Percentiles rank a stretch among this genome's conserved stretches.
Evolutionary conservation across 23 red algal species (phyloP).

Genomic region (Gracilaria domingensis): DNA sequence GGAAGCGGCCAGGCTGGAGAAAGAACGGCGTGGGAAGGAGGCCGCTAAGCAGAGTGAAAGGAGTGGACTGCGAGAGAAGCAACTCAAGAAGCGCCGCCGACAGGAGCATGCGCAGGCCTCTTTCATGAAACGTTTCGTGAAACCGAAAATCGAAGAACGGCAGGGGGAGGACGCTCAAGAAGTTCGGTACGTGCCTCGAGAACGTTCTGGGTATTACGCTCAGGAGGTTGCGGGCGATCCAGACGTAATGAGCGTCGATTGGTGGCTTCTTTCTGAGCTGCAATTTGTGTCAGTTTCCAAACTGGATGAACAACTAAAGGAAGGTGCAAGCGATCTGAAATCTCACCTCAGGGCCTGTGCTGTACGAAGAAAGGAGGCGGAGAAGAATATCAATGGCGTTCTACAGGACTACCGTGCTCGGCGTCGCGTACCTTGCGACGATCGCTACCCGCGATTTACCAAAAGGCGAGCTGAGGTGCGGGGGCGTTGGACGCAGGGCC

Average conservation of each 20-base stretch:
- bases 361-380: slow-evolving; percentile 32
- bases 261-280: slow-evolving; percentile 51
- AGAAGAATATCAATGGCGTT: slow-evolving; percentile 12
- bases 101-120: slow-evolving; percentile 47
- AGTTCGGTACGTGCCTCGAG: neutral
- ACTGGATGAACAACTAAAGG: neutral
- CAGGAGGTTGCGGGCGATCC: slow-evolving; percentile 13
- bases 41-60: slow-evolving; percentile 11
- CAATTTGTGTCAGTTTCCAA: neutral
- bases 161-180: neutral
- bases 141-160: slow-evolving; percentile 23
- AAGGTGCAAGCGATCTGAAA: slow-evolving; percentile 11
- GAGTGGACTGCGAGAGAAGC: slow-evolving; percentile 18
- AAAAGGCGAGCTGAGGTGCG: slow-evolving; percentile 30
- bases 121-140: slow-evolving; percentile 69
- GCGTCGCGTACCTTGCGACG: slow-evolving; percentile 27
- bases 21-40: slow-evolving; percentile 9
- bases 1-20: slow-evolving; percentile 24
- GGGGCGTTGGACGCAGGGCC: slow-evolving; percentile 12
- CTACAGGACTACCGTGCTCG: slow-evolving; percentile 41
- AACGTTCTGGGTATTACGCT: neutral
- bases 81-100: slow-evolving; percentile 37
- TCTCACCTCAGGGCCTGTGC: slow-evolving; percentile 19
- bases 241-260: slow-evolving; percentile 56
- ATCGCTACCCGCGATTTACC: slow-evolving; percentile 54